Evolutionary conservation across 2,329 filamentous ascomycete genomes (phyloP).

Genomic region (Pseudogymnoascus verrucosus): DNA sequence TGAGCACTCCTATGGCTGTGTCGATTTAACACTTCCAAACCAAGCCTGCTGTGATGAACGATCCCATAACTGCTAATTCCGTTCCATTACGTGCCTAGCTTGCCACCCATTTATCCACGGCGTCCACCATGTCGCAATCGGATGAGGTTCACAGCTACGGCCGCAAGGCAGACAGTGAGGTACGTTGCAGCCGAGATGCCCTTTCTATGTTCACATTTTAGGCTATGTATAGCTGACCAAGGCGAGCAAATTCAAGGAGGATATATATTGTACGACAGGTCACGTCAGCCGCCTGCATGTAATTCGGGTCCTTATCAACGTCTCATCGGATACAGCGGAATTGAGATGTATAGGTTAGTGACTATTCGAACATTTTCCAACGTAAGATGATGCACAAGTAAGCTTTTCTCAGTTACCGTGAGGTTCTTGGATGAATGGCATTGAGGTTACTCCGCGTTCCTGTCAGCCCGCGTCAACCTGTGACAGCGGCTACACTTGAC

Average conservation of each 20-base stretch:
- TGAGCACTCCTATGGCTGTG: neutral
- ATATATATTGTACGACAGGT: no score
- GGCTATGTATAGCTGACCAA: neutral
- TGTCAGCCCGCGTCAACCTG: neutral
- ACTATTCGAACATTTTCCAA: neutral
- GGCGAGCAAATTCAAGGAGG: neutral
- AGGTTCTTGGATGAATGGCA: neutral
- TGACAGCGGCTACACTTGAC: no score
- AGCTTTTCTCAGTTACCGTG: neutral
- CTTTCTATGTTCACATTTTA: neutral
- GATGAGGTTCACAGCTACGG: neutral
- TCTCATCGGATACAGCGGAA: no score
- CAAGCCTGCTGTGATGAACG: neutral
- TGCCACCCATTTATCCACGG: neutral
- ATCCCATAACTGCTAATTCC: neutral
- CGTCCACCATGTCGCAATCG: neutral
- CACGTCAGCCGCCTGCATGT: no score
- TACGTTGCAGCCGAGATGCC: neutral
- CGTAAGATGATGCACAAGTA: neutral
- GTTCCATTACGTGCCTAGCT: neutral
- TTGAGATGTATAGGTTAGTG: neutral
- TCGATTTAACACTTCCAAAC: neutral
- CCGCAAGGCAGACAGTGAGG: neutral
- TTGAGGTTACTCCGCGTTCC: neutral
- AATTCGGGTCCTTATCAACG: no score